Evolutionary conservation across 805 yeast species (phyloP).

Genomic region (Kluyveromyces aestuarii): DNA sequence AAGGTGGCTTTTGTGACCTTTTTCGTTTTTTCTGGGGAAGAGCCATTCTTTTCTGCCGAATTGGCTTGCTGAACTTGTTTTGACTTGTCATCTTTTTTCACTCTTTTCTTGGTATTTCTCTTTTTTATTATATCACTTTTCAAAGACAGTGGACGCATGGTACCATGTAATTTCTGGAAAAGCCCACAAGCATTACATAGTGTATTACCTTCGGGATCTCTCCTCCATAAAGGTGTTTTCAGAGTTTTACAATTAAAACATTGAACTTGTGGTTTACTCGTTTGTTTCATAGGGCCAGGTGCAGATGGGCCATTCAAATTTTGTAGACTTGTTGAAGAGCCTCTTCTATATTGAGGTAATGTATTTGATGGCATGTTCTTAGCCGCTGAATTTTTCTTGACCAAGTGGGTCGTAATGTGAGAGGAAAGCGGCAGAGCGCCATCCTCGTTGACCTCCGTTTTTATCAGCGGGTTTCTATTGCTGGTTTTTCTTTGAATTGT

Average conservation of each 20-base stretch:
- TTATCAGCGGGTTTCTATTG: conserved; percentile 1
- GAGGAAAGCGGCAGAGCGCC: conserved; percentile 15
- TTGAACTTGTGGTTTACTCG: conserved; percentile 28
- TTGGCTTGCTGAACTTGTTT: conserved; percentile 1
- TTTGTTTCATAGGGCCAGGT: conserved; percentile 9
- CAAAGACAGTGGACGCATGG: conserved; percentile 80
- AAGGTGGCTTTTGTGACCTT: not conserved
- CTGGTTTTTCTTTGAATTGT: not conserved
- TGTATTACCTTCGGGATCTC: conserved; percentile 87
- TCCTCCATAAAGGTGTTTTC: conserved; percentile 92
- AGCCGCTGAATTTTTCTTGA: conserved; percentile 20
- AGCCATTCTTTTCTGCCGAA: not conserved
- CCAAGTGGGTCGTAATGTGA: conserved; percentile 16
- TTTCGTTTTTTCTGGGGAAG: not conserved
- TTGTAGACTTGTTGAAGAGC: conserved; percentile 4
- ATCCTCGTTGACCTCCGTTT: conserved; percentile 9
- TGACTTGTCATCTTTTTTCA: conserved; percentile 22
- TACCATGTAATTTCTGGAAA: conserved; percentile 89
- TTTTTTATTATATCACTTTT: conserved; percentile 90
- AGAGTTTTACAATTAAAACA: conserved; percentile 89
- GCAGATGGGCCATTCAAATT: not conserved
- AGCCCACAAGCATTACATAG: conserved; percentile 95
- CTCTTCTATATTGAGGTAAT: conserved; percentile 19
- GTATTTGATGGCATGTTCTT: conserved; percentile 24
- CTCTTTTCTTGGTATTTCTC: conserved; percentile 55